Base-by-base conservation (phyloP, 2,329 filamentous ascomycete species). In the Fusarium aywerte region DNA sequence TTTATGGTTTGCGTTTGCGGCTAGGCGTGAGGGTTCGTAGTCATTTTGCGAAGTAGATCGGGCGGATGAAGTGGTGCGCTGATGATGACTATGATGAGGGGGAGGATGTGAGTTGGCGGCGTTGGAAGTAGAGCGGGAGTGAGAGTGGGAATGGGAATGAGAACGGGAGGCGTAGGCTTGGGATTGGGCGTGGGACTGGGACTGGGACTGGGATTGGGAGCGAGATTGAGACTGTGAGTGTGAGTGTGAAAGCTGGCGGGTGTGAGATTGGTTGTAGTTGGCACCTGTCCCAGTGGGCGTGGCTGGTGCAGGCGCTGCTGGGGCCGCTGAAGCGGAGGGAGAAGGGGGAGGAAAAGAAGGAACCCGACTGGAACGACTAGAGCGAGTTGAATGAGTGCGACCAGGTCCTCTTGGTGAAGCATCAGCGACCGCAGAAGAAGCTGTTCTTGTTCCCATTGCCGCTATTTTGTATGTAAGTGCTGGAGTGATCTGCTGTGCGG, bases 21-120 rank as follows among this genome's bases (percentile, higher is more conserved):
- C 85, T 81, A 91, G 78, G 81, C 89, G 89, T 73, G 85, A 83
- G 72, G 89, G 85, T 80, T 95, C 92, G 82, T 89, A 89, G 79
- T 96, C 92, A 77, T 90, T 84, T 74, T 90, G 88, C 54, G 81
- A 80, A 51, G 80, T 72, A 40, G 78, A 76, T 36, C 66, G 61
- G 39, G 80, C 80, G 25, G 80, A 81, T 33, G 80, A 80, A 72
- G 77, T 67, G 72, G 75, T 77, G 68, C 76, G 78, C 59, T 77
- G 78, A 70, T 79, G 80, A 62, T 76, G 76, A 21, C 67, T 70
- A 58, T 67, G 73, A 62, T 65, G 66, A 54, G 70, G 62, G 55
- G 58, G 54, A 47, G 62, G 51, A 67, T 71, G 58, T 55, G 72
- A 63, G 71, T 74, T 62, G 68, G 62, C 67, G 62, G 74, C 70